Evolutionary conservation across 345 rosid genomes (phyloP).

Genomic region (Dipteronia sinensis): DNA sequence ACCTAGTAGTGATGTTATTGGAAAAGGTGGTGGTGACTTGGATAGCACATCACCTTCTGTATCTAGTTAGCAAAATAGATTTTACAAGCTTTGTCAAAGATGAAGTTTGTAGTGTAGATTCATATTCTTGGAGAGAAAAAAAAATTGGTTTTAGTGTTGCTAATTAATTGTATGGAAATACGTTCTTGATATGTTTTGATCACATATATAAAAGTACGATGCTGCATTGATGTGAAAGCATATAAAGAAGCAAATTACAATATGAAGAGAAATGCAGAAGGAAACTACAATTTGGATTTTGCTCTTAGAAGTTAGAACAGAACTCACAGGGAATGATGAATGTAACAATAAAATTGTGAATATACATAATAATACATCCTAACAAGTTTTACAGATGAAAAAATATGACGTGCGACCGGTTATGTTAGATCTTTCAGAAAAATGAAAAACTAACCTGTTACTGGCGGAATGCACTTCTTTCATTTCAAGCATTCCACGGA

Average conservation of each 20-base stretch:
- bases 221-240: too few relatives aligned
- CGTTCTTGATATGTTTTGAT: too few relatives aligned
- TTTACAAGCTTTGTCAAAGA: not conserved
- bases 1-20: not conserved
- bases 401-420: not conserved
- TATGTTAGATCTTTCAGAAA: not conserved
- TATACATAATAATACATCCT: too few relatives aligned
- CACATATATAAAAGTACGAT: too few relatives aligned
- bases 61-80: not conserved
- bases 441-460: not conserved
- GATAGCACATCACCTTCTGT: not conserved
- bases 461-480: not conserved
- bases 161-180: too few relatives aligned
- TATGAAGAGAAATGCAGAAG: not conserved
- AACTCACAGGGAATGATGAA: not conserved
- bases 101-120: not conserved
- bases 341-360: not conserved
- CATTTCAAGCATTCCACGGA: not conserved
- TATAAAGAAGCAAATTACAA: too few relatives aligned
- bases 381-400: not conserved
- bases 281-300: not conserved
- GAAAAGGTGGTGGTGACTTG: not conserved
- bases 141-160: too few relatives aligned
- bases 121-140: not conserved
- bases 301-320: not conserved